Base-by-base conservation (phyloP, 2,329 filamentous ascomycete species). In the Sarocladium brachiariae region DNA sequence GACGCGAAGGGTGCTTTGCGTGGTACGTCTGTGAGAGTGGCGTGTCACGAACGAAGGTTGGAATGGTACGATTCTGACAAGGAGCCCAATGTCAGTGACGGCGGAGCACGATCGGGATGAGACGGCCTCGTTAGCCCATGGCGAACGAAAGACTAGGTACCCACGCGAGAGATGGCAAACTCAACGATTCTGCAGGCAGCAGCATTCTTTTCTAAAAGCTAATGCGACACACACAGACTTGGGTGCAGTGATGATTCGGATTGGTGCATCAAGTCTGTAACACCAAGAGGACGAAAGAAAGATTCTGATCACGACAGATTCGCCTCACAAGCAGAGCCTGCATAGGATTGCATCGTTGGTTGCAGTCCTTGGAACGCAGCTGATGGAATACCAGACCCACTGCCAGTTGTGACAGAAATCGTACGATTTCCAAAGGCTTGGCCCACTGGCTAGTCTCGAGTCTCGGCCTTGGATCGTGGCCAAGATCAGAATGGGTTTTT, bases 11-110 rank as follows among this genome's bases (percentile, higher is more conserved):
- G 25, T 24, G 11, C 21, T 47, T 21, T 11, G n/a, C n/a, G n/a
- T n/a, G n/a, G n/a, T n/a, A n/a, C n/a, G n/a, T n/a, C 25, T 47
- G 43, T 10, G 39, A 25, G 27, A 31, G 43, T 47, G 43, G 43
- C 43, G 43, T 47, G 43, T 47, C 43, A 47, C 43, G 27, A 47
- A 30, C 13, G 16, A 13, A 30, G 14, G 25, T n/a, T 30, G 27
- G 25, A 47, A 25, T 47, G 43, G 43, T 47, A 47, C 43, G 43
- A 47, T 47, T 47, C 25, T 47, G 25, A 47, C n/a, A 31, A 19
- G 3, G 21, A 47, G 43, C 11, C 33, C 16, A 25, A 19, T 47
- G 27, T 18, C 5, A 19, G 43, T 47, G 27, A 31, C 19, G 25
- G 43, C 6, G 7, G 25, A 47, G 6, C 19, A 19, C 24, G 43